phyloP scores from a whole-genome alignment of 78 protist species.

The Dictyostelium brefeldianum region DNA sequence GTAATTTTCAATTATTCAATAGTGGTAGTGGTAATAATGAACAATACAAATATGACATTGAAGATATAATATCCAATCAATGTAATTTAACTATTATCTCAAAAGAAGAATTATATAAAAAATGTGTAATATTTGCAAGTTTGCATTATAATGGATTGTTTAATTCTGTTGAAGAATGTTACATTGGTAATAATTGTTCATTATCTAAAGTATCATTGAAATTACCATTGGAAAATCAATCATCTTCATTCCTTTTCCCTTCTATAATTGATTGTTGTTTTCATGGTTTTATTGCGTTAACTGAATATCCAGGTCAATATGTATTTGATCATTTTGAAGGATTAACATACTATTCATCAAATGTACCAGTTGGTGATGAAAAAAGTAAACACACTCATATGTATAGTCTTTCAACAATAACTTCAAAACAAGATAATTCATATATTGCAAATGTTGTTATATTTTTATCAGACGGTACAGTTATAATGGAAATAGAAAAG shows the following conservation, averaged over 20 bases:
- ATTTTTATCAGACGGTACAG: conserved; percentile 41
- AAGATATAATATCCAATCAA: neutral
- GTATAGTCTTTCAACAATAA: neutral
- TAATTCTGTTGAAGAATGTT: neutral
- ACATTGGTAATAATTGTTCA: conserved; percentile 20
- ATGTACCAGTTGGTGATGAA: neutral
- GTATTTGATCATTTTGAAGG: conserved; percentile 42
- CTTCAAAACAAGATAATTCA: neutral
- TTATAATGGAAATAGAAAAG: neutral
- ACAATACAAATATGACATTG: neutral
- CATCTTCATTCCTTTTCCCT: conserved; percentile 5
- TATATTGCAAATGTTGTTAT: neutral
- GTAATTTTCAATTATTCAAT: neutral
- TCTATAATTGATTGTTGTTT: conserved; percentile 33
- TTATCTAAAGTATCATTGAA: neutral
- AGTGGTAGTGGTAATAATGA: neutral
- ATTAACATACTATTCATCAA: conserved; percentile 2
- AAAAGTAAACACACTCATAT: neutral
- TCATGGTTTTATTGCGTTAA: conserved; percentile 17
- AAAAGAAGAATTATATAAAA: neutral
- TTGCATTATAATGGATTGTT: neutral
- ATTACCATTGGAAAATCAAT: neutral
- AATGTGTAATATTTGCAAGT: neutral
- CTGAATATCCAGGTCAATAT: neutral
- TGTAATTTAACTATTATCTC: conserved; percentile 24